Conservation (phyloP, 495 filamentous ascomycete species). For the Neurospora sp. region DNA sequence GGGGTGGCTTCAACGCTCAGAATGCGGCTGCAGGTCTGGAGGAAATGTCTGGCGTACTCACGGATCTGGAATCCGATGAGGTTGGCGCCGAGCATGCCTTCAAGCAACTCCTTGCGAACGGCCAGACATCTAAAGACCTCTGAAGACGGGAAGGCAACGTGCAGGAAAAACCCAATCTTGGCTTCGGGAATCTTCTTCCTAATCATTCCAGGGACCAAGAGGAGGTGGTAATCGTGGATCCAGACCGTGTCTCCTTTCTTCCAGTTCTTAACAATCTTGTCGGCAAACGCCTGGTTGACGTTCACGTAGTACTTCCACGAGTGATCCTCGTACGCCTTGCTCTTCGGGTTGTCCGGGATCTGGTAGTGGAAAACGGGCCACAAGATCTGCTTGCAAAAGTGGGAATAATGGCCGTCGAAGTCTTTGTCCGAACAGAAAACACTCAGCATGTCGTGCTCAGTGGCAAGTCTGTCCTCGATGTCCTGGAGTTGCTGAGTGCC, state of each 20-base stretch:
- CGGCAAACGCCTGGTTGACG: conserved; percentile 81
- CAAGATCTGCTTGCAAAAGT: conserved; percentile 86
- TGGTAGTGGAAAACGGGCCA: conserved; percentile 95
- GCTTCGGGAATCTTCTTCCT: conserved; percentile 79
- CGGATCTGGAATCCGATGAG: conserved; percentile 84
- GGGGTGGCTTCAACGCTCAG: conserved; percentile 77
- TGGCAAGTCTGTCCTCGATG: conserved; percentile 67
- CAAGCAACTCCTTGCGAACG: conserved; percentile 70
- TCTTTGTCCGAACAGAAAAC: conserved; percentile 82
- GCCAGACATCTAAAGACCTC: conserved; percentile 89
- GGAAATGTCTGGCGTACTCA: conserved; percentile 86
- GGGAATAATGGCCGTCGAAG: conserved; percentile 83
- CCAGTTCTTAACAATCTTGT: conserved; percentile 80
- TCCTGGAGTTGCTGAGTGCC: conserved; percentile 59
- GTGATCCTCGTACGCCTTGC: conserved; percentile 93
- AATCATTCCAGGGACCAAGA: conserved; percentile 87
- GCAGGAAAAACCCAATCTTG: conserved; percentile 89
- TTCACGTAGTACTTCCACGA: conserved; percentile 91
- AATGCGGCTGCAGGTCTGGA: conserved; percentile 85
- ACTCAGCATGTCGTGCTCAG: conserved; percentile 67
- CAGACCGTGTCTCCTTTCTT: conserved; percentile 85
- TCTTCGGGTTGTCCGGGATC: conserved; percentile 92
- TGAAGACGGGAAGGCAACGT: conserved; percentile 89
- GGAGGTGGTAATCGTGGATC: conserved; percentile 89
- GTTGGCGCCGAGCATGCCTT: conserved; percentile 86